These are phyloP conservation scores for Ricinus communis DNA, from an alignment of 345 rosid species.

Conservation along the genomic window DNA sequence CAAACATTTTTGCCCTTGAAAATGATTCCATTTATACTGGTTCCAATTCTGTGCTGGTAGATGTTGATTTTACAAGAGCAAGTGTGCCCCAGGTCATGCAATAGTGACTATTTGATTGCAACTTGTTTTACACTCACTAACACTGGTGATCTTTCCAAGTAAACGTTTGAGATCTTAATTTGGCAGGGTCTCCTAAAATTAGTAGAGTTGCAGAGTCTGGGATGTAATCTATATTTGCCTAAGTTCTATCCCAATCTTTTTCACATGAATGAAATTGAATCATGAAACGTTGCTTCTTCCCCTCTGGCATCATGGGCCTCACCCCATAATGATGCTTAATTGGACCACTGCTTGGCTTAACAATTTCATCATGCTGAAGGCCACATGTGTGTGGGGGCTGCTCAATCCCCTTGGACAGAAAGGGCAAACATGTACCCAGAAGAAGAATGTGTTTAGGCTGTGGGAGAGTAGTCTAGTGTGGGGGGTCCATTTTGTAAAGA, in stretches of 20 bases:
- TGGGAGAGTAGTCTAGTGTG: too few relatives aligned
- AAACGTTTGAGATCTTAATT: not conserved
- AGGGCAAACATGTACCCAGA: too few relatives aligned
- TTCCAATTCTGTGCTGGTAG: not conserved
- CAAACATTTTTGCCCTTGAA: not conserved
- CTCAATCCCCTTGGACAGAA: not conserved
- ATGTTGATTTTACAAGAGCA: not conserved
- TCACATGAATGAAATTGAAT: conserved; percentile 7
- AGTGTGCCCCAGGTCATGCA: not conserved
- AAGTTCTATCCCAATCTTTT: conserved; percentile 18
- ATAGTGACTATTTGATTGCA: not conserved
- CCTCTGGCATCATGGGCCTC: conserved; percentile 16
- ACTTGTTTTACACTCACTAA: not conserved
- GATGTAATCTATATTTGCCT: conserved; percentile 9
- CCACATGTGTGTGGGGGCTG: conserved; percentile 21
- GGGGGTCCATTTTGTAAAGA: not conserved
- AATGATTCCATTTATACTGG: not conserved
- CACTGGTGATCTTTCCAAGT: not conserved
- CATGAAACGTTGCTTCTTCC: not conserved
- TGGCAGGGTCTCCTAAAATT: not conserved
- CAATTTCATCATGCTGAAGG: conserved; percentile 16
- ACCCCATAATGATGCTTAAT: conserved; percentile 12
- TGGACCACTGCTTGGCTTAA: conserved; percentile 26
- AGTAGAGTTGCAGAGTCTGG: not conserved
- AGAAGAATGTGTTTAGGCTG: too few relatives aligned